Conservation (phyloP, 2,329 filamentous ascomycete genomes). For the Tolypocladium album region DNA sequence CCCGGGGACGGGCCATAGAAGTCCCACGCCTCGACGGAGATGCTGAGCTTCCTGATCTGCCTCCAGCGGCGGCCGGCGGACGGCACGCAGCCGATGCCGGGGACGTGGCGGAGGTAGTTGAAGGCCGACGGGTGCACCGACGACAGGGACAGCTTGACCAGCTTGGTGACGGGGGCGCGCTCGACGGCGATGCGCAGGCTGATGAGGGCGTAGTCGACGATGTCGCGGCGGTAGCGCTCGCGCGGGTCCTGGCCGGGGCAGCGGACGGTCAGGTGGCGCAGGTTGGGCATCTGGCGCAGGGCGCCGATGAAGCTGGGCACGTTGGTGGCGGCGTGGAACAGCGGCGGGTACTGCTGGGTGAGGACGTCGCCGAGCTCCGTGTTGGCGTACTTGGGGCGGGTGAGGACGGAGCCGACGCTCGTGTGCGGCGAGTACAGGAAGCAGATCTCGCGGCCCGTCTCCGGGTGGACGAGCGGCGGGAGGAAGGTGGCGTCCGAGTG, state of each 20-base stretch:
- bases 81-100: slow-evolving; percentile 65
- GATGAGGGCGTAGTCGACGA: slow-evolving; percentile 82
- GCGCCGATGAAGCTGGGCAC: slow-evolving; percentile 74
- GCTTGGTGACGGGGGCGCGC: slow-evolving; percentile 51
- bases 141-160: slow-evolving; percentile 61
- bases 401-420: slow-evolving; percentile 48
- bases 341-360: slow-evolving; percentile 75
- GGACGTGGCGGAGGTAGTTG: slow-evolving; percentile 63
- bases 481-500: slow-evolving; percentile 72
- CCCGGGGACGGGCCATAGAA: slow-evolving; percentile 49
- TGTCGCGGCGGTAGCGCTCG: slow-evolving; percentile 63
- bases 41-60: slow-evolving; percentile 63
- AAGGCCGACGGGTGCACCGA: slow-evolving; percentile 67
- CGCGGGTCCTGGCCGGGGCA: slow-evolving; percentile 62
- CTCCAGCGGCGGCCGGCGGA: slow-evolving; percentile 63
- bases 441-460: slow-evolving; percentile 64
- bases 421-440: slow-evolving; percentile 76
- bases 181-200: slow-evolving; percentile 78
- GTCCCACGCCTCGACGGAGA: slow-evolving; percentile 63
- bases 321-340: slow-evolving; percentile 85
- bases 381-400: slow-evolving; percentile 69
- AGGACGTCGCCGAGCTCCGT: slow-evolving; percentile 70
- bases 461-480: slow-evolving; percentile 71
- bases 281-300: slow-evolving; percentile 54
- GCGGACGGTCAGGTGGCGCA: slow-evolving; percentile 65